phyloP scores from a whole-genome alignment of 305 asterid genomes.

The Solanum hybrid region DNA sequence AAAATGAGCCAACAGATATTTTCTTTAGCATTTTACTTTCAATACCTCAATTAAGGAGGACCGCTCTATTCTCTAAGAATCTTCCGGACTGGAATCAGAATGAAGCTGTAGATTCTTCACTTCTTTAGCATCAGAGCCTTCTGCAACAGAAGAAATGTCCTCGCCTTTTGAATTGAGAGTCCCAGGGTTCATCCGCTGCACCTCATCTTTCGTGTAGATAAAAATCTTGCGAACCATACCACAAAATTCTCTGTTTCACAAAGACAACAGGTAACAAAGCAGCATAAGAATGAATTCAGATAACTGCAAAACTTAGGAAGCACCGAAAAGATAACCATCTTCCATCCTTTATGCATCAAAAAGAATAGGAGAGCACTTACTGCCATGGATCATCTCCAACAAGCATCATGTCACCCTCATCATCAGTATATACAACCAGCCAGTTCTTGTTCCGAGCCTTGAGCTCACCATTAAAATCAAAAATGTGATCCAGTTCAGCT shows the following conservation, averaged over 20 bases:
- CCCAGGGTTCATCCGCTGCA: slow-evolving; percentile 65
- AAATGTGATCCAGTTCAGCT: slow-evolving; percentile 16
- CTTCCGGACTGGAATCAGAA: slow-evolving; percentile 17
- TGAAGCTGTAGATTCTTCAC: slow-evolving; percentile 20
- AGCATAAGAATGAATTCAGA: not conserved
- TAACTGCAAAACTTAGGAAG: not conserved
- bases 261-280: not conserved
- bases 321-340: not conserved
- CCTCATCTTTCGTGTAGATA: slow-evolving; percentile 18
- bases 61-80: slow-evolving; percentile 2
- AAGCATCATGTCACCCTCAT: slow-evolving; percentile 24
- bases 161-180: slow-evolving; percentile 56
- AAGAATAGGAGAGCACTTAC: slow-evolving; percentile 7
- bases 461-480: slow-evolving; percentile 20
- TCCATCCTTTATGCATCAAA: not conserved
- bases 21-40: not conserved
- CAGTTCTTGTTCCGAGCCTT: slow-evolving; percentile 13
- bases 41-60: slow-evolving; percentile 2
- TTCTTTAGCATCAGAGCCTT: slow-evolving; percentile 47
- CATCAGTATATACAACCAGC: slow-evolving; percentile 24
- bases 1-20: not conserved
- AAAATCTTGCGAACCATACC: slow-evolving; percentile 18
- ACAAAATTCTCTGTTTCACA: slow-evolving; percentile 18
- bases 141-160: slow-evolving; percentile 46
- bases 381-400: slow-evolving; percentile 29